Evolutionary conservation across 106 monocot genomes (phyloP).

Genomic region (Hemerocallis citrina): DNA sequence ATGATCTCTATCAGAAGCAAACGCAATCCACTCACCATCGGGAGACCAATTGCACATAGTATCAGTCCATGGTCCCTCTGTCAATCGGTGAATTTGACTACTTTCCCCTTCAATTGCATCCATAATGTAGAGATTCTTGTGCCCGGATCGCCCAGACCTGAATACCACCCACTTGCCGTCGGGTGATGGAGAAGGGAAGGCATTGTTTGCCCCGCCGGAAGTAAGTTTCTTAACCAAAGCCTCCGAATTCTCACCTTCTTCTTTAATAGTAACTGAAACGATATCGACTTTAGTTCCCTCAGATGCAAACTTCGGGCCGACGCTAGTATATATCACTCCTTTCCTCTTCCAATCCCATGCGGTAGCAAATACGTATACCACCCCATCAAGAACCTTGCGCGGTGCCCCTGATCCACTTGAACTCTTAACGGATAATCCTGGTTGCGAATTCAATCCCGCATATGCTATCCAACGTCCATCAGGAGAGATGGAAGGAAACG

Average conservation of each 20-base stretch:
- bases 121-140: constrained; percentile 96
- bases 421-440: constrained; percentile 64
- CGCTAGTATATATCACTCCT: constrained; percentile 79
- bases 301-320: constrained; percentile 49
- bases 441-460: constrained; percentile 50
- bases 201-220: constrained; percentile 64
- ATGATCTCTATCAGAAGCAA: constrained; percentile 51
- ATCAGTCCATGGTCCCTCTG: constrained; percentile 56
- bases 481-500: constrained; percentile 83
- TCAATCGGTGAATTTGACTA: constrained; percentile 20
- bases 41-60: constrained; percentile 81
- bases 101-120: constrained; percentile 64
- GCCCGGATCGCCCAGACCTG: constrained; percentile 71
- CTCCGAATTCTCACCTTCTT: constrained; percentile 17
- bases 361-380: constrained; percentile 61
- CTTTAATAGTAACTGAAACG: constrained; percentile 40
- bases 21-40: constrained; percentile 63
- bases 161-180: constrained; percentile 92
- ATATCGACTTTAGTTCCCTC: constrained; percentile 64
- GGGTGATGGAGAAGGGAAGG: constrained; percentile 88
- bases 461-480: constrained; percentile 64
- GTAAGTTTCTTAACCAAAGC: constrained; percentile 71
- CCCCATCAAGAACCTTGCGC: constrained; percentile 31
- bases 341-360: constrained; percentile 96
- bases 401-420: constrained; percentile 57